Evolutionary conservation across 2,329 filamentous ascomycete genomes (phyloP), one percentile per base, ranked within the genome.

Genomic region (Teratosphaeria viscida): DNA sequence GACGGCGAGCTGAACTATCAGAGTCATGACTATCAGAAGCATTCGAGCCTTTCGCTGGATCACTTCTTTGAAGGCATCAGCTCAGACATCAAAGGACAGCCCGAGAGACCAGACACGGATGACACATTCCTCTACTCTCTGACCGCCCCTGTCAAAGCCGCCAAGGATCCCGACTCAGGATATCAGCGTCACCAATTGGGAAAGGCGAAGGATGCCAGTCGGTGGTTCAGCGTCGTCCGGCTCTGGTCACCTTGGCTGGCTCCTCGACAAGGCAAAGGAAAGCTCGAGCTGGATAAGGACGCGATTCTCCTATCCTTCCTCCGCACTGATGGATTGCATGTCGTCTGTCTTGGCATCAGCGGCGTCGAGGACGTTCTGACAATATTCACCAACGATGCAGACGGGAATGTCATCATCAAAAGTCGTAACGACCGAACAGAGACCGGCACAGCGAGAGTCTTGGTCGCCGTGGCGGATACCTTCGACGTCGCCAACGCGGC

Each of bases 231-330:
- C 7, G 75, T 96, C 12, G 85, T 95, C 5, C 84, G 91, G 19
- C 78, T 89, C 3, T 94, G 86, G 84, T 82, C 81, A 37, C 87
- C 91, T 1, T 97, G 92, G 92, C 77, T 96, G 11, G 90, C 88
- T 7, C 92, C 92, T n/a, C 80, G 90, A 47, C 92, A 96, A 71
- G 92, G 92, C 12, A 85, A 82, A 62, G 73, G 77, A 0, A 76
- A 76, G 0, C 88, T 95, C 59, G 75, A 77, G 4, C 77, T 92
- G 4, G 87, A 90, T 62, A 89, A 91, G 66, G 89, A 95, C 67
- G 90, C 85, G 1, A 75, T 96, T 2, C 71, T 95, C 19, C 85
- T 86, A 60, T 89, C 89, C 0, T 96, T 96, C 66, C 76, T 95
- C 26, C 86, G 84, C 27, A 72, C 77, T 0, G 78, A 87, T 64